phyloP scores from a whole-genome alignment of 345 rosid genomes.

The Salix viminalis region DNA sequence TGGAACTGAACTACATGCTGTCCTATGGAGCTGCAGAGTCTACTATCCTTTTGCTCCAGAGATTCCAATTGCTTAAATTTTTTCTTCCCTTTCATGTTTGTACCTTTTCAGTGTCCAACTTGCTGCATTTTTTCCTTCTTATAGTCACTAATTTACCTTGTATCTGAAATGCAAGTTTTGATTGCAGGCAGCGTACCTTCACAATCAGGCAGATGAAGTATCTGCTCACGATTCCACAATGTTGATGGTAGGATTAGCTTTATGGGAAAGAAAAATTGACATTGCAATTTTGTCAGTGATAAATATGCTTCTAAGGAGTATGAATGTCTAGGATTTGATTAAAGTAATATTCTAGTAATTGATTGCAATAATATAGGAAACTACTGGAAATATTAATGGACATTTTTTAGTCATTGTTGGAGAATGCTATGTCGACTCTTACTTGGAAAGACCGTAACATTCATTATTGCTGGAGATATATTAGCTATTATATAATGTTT shows the following conservation, averaged over 20 bases:
- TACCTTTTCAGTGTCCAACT: conserved; percentile 13
- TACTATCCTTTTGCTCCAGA: conserved; percentile 69
- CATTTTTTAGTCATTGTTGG: too few relatives aligned
- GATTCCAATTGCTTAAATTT: conserved; percentile 63
- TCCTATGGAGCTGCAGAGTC: conserved; percentile 87
- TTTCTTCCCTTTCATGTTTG: conserved; percentile 82
- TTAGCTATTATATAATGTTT: too few relatives aligned
- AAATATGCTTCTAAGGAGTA: conserved; percentile 2
- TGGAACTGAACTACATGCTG: conserved; percentile 92
- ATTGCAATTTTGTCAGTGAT: not conserved
- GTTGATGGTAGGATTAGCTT: conserved; percentile 60
- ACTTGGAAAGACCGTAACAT: too few relatives aligned
- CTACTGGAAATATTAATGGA: not conserved
- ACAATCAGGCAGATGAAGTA: conserved; percentile 34
- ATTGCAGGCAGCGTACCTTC: conserved; percentile 76
- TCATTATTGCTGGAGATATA: too few relatives aligned
- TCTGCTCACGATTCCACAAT: conserved; percentile 41
- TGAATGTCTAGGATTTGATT: not conserved
- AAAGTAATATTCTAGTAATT: too few relatives aligned
- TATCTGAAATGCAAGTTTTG: conserved; percentile 20
- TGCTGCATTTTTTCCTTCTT: not conserved
- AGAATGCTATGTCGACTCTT: too few relatives aligned
- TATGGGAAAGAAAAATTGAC: conserved; percentile 2
- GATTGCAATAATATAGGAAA: not conserved
- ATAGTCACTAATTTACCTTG: not conserved